Base-by-base conservation (phyloP, 768 basidiomycete genomes). In the Myochromella boudieri region DNA sequence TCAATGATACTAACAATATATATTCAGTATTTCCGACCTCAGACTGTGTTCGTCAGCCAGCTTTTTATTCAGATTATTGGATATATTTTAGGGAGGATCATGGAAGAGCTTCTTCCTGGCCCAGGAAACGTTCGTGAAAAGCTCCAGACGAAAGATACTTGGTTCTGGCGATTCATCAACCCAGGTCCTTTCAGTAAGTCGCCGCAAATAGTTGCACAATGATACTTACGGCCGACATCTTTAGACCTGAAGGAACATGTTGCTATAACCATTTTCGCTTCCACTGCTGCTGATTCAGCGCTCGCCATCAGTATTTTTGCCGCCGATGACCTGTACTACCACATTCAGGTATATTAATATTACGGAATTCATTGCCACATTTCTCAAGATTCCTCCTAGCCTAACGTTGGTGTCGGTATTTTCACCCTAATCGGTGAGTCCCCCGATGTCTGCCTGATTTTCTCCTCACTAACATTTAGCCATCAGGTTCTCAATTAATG, bases 141-240 rank as follows among this genome's bases (percentile, higher is more conserved):
- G 0, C 55, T 71, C 42, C 55, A 64, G 46, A 75, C 64, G 3
- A 52, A 44, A 2, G 55, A 69, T 51, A 67, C 63, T 53, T 58
- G 47, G 1, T 81, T 67, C 50, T 82, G 77, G 76, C 61, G 74
- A n/a, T 81, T 77, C 57, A 61, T 82, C 41, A 83, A 83, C 56
- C 82, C 81, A 3, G 80, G 81, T 0, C 78, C 78, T 17, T 84
- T 84, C 68, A 84, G 82, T 70, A 69, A 63, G 61, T 69, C 64
- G 33, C n/a, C n/a, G n/a, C n/a, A n/a, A n/a, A 34, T 34, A 14
- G 14, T 17, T 9, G 12, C 37, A 24, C 6, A n/a, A 4, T 14
- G 33, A n/a, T n/a, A n/a, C 14, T 34, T 34, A 17, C 18, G 6
- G 22, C 28, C 14, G 14, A 11, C 21, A 41, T n/a, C 39, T 21